Base-by-base conservation (phyloP, 495 filamentous ascomycete genomes). In the Penicillium cataractarum region DNA sequence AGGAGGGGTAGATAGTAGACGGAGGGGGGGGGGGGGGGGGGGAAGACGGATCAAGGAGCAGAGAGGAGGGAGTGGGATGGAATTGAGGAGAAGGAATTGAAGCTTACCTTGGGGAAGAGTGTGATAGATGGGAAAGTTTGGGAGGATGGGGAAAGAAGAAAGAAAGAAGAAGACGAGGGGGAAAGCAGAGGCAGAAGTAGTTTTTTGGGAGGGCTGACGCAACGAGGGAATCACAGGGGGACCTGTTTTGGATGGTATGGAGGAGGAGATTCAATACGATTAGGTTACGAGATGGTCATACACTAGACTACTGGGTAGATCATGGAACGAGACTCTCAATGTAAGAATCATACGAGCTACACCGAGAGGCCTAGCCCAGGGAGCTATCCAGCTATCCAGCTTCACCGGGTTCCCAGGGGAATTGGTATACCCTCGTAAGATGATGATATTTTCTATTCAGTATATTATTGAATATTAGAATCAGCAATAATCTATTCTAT, bases 191-290 rank as follows among this genome's bases (percentile, higher is more conserved):
- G 68, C 58, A 60, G 55, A 64, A 60, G 58, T 61, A 72, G 67
- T 73, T 69, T 69, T 69, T 69, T 70, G 66, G 66, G 55, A 65
- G 59, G 68, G 74, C 75, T 81, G 76, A 81, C 79, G 78, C 78
- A 81, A 81, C 76, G 64, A 71, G 64, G 69, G 61, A 71, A 68
- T 77, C 75, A 78, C 71, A 58, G 37, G 15, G 37, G 15, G 37
- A 40, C 13, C 33, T 35, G 33, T 35, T 35, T 12, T 35, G 33
- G 10, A 35, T 35, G 33, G 10, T 6, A 13, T 15, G 15, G 35
- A 31, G 29, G 29, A 7, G 7, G 29, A 39, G 35, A 33, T 39
- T 0, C 3, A 17, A 13, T 39, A 39, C 35, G 13, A 39, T n/a
- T 39, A 5, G 15, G 10, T 17, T 13, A 10, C 12, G 2, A 13